Evolutionary conservation across 2,329 filamentous ascomycete genomes (phyloP), one percentile per base, ranked within the genome.

Genomic region (Leptographium lundbergii): DNA sequence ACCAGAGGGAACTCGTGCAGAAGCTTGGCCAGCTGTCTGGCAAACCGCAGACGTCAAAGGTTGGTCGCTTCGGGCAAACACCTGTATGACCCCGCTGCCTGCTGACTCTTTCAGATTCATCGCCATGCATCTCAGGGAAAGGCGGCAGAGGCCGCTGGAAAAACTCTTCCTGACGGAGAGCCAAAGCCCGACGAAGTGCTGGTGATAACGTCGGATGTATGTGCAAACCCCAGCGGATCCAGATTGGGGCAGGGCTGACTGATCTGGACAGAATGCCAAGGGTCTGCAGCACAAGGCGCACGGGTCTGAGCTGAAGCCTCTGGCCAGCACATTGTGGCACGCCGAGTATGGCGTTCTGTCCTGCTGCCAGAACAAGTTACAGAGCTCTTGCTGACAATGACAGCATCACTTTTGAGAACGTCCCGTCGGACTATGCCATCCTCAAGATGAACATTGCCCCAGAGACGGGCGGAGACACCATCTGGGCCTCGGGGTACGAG

Each of bases 1-100:
- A 82, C 4, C 81, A 84, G 65, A 86, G 86, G 69, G 69, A 77
- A 25, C 70, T 87, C 0, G 78, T 81, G 39, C 73, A 82, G 14
- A 74, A 76, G 0, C 74, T 87, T 2, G 84, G 84, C 7, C 72
- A 81, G 64, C 72, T 86, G 11, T 74, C 77, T 1, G 82, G 82
- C 45, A 81, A 80, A 61, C 84, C 84, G 0, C 63, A 71, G 0
- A 74, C 75, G 1, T 85, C 81, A 0, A 77, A 72, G 0, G 48
- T 51, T 14, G 10, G 25, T 5, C 7, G 13, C 1, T 29, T 17
- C 11, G 10, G 19, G 36, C 36, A 17, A 29, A 29, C 22, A 24
- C 73, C 86, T 19, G 9, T 4, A 5, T 22, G 5, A 48, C 4
- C 11, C 7, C 1, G 24, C n/a, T 51, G 6, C 25, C 22, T 17